Evolutionary conservation across 2,329 filamentous ascomycete genomes (phyloP), one percentile per base, ranked within the genome.

Genomic region (Neocucurbitaria cava): DNA sequence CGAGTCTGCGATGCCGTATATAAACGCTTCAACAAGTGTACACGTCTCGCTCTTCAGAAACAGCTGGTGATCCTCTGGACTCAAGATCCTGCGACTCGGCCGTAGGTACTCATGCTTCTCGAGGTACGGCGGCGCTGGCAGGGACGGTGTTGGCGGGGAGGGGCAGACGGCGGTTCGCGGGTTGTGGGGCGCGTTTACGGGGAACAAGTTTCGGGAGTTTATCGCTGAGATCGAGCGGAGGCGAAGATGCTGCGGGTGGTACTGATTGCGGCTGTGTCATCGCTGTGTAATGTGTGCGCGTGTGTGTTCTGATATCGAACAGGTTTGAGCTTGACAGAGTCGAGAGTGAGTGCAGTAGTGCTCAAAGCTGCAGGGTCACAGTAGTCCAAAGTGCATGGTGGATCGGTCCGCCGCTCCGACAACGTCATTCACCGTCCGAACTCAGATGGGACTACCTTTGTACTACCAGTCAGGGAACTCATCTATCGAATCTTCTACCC

Each of bases 1-100:
- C 3, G 90, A 87, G 67, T 97, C 93, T 40, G 92, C 88, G 20
- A 99, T 85, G 9, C 86, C 85, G 76, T 96, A 97, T 58, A 97
- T 83, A 78, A 96, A 99, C 18, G 90, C 87, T 53, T 90, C 80
- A 39, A 99, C 83, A 36, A 98, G 83, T 7, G 81, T 82, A 74
- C 91, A 89, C 6, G 93, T 89, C 0, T 88, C 82, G 0, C 93
- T 97, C 0, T 85, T 79, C 17, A 92, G 83, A 68, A 98, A 99
- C 3, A 92, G 78, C 17, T 90, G 83, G 72, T 96, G 93, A 64
- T 99, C 95, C 44, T 85, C 80, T 2, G 82, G 81, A 3, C 92
- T 94, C 11, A 99, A 79, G 47, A 99, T 98, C 8, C 93, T 86
- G 56, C 93, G 85, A 11, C 82, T 85, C 0, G 95, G 95, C 5